Percentiles rank a stretch among this genome's conserved stretches.
Conservation (phyloP, 2,329 filamentous ascomycete genomes). For the Colletotrichum sp. region DNA sequence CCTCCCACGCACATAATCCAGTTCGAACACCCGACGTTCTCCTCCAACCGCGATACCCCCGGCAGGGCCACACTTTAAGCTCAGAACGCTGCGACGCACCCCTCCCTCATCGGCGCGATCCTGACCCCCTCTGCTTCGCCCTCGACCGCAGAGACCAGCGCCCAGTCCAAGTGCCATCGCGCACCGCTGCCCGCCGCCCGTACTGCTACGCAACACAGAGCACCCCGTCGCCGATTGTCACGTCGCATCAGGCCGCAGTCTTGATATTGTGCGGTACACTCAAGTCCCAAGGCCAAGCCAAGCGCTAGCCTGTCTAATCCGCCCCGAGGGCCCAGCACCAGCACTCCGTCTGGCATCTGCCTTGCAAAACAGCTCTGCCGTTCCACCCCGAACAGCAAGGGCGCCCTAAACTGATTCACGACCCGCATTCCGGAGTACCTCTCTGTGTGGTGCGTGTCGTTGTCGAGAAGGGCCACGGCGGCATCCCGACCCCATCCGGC, state of each 20-base stretch:
- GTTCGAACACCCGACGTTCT: background rate
- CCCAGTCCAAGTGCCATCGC: background rate
- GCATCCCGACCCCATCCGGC: background rate
- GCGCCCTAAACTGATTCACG: background rate
- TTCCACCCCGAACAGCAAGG: background rate
- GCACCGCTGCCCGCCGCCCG: background rate
- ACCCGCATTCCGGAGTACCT: background rate
- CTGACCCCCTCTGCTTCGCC: background rate
- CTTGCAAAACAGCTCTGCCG: background rate
- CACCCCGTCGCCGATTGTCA: background rate
- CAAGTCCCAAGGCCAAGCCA: background rate
- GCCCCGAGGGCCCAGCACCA: background rate
- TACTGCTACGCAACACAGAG: background rate
- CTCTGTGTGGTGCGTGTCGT: background rate
- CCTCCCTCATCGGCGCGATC: slow-evolving; percentile 3
- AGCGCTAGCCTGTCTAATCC: background rate
- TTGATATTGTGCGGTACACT: background rate
- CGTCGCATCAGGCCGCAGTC: background rate
- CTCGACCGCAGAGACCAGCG: background rate
- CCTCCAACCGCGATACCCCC: slow-evolving; percentile 4
- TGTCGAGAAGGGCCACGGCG: background rate
- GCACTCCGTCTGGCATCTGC: background rate
- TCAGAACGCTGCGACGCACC: slow-evolving; percentile 12
- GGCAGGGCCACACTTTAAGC: slow-evolving; percentile 13
- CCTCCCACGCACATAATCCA: background rate